These are phyloP conservation scores for Metschnikowia vanudenii DNA, from an alignment of 805 yeast species.

Conservation along the genomic window DNA sequence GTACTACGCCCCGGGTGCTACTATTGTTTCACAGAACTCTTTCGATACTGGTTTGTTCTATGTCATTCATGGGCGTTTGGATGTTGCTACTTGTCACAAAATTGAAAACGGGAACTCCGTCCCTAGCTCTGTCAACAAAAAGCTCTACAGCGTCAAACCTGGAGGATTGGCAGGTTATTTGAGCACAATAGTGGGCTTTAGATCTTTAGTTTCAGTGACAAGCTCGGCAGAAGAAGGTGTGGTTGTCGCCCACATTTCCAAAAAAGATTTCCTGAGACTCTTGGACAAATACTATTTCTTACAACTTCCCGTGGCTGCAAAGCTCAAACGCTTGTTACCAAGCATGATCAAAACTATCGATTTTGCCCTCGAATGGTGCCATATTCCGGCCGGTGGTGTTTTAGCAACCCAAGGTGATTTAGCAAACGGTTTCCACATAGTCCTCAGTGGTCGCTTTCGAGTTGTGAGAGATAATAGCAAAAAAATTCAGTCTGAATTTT, in stretches of 20 bases:
- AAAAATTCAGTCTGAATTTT: slow-evolving; percentile 11
- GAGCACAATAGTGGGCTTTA: slow-evolving; percentile 74
- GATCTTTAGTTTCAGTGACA: slow-evolving; percentile 69
- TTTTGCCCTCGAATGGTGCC: slow-evolving; percentile 94
- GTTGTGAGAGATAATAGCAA: slow-evolving; percentile 41
- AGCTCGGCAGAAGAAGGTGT: slow-evolving; percentile 61
- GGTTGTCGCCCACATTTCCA: slow-evolving; percentile 62
- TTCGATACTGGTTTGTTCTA: slow-evolving; percentile 74
- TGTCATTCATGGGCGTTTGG: slow-evolving; percentile 74
- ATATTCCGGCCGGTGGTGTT: slow-evolving; percentile 79
- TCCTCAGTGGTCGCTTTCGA: slow-evolving; percentile 83
- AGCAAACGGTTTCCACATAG: slow-evolving; percentile 89
- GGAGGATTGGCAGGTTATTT: slow-evolving; percentile 91
- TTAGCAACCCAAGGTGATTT: slow-evolving; percentile 78
- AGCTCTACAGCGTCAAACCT: slow-evolving; percentile 56
- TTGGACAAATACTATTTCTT: slow-evolving; percentile 76
- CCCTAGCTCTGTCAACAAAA: slow-evolving; percentile 22
- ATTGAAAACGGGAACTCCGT: slow-evolving; percentile 2
- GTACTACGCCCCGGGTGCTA: slow-evolving; percentile 50
- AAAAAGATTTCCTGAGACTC: slow-evolving; percentile 57
- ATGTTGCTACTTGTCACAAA: slow-evolving; percentile 38
- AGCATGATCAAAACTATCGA: slow-evolving; percentile 71
- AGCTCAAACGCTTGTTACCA: slow-evolving; percentile 65
- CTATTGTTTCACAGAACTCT: slow-evolving; percentile 61
- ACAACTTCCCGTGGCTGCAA: slow-evolving; percentile 73